Conservation (phyloP, 1,284 basidiomycete species). For the Ganoderma meredithae region DNA sequence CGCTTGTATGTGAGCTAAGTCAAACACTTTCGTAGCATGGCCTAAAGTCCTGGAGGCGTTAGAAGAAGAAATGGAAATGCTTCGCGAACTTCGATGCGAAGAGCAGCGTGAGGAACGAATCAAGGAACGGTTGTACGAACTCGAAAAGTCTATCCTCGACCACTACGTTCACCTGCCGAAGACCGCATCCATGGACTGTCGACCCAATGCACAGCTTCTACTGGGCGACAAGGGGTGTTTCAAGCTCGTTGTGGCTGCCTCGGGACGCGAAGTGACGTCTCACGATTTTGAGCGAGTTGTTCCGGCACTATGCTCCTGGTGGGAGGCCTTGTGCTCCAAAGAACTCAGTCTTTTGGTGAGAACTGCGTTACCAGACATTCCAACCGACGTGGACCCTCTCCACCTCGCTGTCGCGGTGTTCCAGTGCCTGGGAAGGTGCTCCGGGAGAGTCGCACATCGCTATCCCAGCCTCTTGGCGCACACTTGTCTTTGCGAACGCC, state of each 20-base stretch:
- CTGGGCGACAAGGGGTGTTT: neutral
- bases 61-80: neutral
- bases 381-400: constrained; percentile 3
- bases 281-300: neutral
- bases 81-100: neutral
- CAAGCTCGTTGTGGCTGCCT: neutral
- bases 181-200: constrained; percentile 3
- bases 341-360: neutral
- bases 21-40: neutral
- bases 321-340: neutral
- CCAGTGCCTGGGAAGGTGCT: neutral
- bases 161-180: constrained; percentile 1
- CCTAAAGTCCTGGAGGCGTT: neutral
- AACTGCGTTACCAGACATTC: neutral
- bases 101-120: neutral
- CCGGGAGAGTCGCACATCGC: neutral
- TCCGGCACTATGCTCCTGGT: neutral
- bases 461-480: neutral
- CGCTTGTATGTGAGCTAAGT: neutral
- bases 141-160: neutral
- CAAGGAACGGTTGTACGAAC: neutral
- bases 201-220: neutral
- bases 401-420: constrained; percentile 2
- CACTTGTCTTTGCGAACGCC: neutral
- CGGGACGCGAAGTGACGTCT: neutral